Evolutionary conservation across 2,329 filamentous ascomycete genomes (phyloP), one percentile per base, ranked within the genome.

Genomic region (Claviceps sorghi): DNA sequence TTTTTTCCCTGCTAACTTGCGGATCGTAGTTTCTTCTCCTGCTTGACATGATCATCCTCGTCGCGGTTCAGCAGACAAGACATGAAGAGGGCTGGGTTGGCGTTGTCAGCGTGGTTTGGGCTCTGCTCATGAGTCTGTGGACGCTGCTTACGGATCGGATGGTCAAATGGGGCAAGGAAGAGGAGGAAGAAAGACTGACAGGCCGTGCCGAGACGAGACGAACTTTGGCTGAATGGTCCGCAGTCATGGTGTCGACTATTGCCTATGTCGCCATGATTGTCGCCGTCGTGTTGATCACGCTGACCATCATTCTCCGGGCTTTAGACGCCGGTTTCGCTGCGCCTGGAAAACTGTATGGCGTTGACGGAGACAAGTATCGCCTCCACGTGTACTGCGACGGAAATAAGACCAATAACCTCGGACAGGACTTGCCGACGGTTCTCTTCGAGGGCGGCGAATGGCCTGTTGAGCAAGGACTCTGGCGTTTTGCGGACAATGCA

Each of bases 151-250:
- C 84, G 8, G 91, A 95, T 62, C 78, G 84, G 48, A 82, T 86
- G 4, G 93, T 98, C 9, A 78, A 85, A 61, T 95, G 88, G 85
- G 93, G 91, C 53, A 97, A 97, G 68, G 76, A 75, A 1, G 88
- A 96, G 61, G 93, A 97, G 65, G 93, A 98, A 65, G 84, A 95
- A 65, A 82, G 93, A 29, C 73, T 97, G 21, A 97, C 91, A 0
- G 93, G 93, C 11, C 84, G 91, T 15, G 79, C 85, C 32, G 91
- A 98, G 70, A 88, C 85, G 11, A 80, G 90, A 26, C 82, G 90
- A 30, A 86, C 88, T 0, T 67, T 96, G 5, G 71, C 78, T 43
- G 88, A 97, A 70, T 97, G 93, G 91, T 68, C 82, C 5, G 84
- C 83, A 44, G 87, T 98, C 15, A 70, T 94, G 3, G 62, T 83